Conservation (phyloP, 495 filamentous ascomycete species). For the Podospora bellae-mahoneyi region DNA sequence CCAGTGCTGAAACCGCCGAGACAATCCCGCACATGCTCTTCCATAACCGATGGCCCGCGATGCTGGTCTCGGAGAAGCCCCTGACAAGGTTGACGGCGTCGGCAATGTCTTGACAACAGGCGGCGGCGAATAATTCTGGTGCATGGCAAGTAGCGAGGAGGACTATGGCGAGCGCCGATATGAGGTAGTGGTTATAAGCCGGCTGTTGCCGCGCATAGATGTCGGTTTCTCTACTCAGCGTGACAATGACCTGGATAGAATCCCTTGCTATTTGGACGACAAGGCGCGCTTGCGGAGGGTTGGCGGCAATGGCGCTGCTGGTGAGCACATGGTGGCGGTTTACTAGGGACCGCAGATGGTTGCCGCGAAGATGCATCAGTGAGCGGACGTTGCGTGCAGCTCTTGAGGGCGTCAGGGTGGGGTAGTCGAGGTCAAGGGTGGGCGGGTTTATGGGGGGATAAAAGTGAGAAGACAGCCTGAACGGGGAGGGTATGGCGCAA, state of each 20-base stretch:
- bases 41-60: conserved; percentile 5
- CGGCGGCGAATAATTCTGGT: not conserved
- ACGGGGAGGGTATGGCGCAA: not conserved
- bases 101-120: not conserved
- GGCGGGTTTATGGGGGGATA: not conserved
- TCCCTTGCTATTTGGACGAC: not conserved
- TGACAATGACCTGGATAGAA: not conserved
- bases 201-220: not conserved
- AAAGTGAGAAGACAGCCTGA: not conserved
- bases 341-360: not conserved
- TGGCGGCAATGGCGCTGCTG: not conserved
- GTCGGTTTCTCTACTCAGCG: not conserved
- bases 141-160: not conserved
- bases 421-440: not conserved
- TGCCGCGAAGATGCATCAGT: not conserved
- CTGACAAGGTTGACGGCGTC: not conserved
- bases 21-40: conserved; percentile 13
- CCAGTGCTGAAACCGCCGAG: not conserved
- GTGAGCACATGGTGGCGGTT: not conserved
- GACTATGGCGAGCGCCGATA: not conserved
- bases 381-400: not conserved
- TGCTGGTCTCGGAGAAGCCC: not conserved
- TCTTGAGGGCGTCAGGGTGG: no score
- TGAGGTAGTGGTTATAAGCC: not conserved
- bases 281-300: not conserved